phyloP scores from a whole-genome alignment of 441 rosid genomes.

The Biscutella laevigata region DNA sequence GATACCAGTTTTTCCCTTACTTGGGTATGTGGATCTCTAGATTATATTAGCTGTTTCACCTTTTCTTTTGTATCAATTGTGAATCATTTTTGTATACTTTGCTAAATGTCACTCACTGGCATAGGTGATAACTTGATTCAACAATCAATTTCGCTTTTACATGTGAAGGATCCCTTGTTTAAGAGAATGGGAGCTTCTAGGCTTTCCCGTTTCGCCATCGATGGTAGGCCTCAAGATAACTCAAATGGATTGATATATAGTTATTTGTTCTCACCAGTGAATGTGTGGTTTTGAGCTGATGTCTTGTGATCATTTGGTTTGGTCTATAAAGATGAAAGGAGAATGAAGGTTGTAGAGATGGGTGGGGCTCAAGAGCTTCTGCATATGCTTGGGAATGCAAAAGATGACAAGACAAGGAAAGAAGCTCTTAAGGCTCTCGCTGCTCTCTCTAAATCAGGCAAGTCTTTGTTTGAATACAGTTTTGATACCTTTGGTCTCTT shows the following conservation, averaged over 20 bases:
- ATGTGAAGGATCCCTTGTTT: slow-evolving; percentile 82
- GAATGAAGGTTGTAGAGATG: slow-evolving; percentile 81
- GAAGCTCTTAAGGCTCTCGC: slow-evolving; percentile 77
- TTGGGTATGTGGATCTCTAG: slow-evolving; percentile 46
- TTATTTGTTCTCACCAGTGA: too few relatives aligned
- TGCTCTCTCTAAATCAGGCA: slow-evolving; percentile 70
- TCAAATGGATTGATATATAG: too few relatives aligned
- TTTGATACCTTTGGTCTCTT: too few relatives aligned
- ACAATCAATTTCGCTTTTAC: slow-evolving; percentile 81
- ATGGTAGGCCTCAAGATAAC: slow-evolving; percentile 36
- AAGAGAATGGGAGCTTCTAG: slow-evolving; percentile 89
- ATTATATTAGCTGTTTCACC: not conserved
- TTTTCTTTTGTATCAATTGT: too few relatives aligned
- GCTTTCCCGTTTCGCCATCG: slow-evolving; percentile 70
- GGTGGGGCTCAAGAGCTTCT: slow-evolving; percentile 85
- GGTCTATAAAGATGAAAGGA: slow-evolving; percentile 54
- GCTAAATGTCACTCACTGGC: slow-evolving; percentile 4
- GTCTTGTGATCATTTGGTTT: slow-evolving; percentile 4
- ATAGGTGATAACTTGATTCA: slow-evolving; percentile 80
- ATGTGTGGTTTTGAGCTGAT: not conserved
- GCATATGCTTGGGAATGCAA: slow-evolving; percentile 67
- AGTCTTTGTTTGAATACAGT: slow-evolving; percentile 3
- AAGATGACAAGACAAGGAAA: slow-evolving; percentile 69
- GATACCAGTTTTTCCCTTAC: slow-evolving; percentile 76
- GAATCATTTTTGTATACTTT: not conserved